Base-by-base conservation (phyloP, 2,329 filamentous ascomycete genomes). In the Colletotrichum nymphaeae region DNA sequence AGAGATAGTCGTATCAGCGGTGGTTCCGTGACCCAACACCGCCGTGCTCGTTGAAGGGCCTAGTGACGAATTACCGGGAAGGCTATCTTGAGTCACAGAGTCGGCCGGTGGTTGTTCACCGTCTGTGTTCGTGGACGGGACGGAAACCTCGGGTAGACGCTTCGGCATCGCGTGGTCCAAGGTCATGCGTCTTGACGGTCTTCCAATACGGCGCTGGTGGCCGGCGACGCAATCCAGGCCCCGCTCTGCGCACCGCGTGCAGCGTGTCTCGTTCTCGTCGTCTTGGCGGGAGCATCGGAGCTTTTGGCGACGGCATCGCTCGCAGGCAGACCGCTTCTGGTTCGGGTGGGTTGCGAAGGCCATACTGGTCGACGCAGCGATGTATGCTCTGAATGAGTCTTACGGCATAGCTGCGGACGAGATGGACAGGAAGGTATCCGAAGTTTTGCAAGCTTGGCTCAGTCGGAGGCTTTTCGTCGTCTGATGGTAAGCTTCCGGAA, bases 251-350 rank as follows among this genome's bases (percentile, higher is more conserved):
- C 81, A 82, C 22, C 79, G 77, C 19, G 76, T 72, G 67, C 80
- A 82, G 3, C 78, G 78, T 2, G 74, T 69, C 14, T 57, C 58
- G 16, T 57, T 46, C 7, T 76, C 53, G 24, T 75, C 57, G 30
- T 75, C 60, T 28, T 77, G 76, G 22, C 79, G 80, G 8, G 76
- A 76, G 73, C 80, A 82, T 35, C 79, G 78, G 6, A 82, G 76
- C 65, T 82, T 82, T 56, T 81, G 80, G 12, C 77, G 75, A 8
- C 80, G 80, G 22, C 80, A 82, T 55, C 79, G 76, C 74, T 82
- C 79, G 67, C 80, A 82, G 6, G 80, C 79, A 7, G 79, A 80
- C 32, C 81, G 79, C 42, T 80, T 74, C 60, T 82, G 81, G 30
- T 78, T 81, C 4, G 81, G 80, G 58, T 82, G 80, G 12, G 62